Evolutionary conservation across 345 rosid species (phyloP), one percentile per base, ranked within the genome.

Genomic region (Jatropha curcas): DNA sequence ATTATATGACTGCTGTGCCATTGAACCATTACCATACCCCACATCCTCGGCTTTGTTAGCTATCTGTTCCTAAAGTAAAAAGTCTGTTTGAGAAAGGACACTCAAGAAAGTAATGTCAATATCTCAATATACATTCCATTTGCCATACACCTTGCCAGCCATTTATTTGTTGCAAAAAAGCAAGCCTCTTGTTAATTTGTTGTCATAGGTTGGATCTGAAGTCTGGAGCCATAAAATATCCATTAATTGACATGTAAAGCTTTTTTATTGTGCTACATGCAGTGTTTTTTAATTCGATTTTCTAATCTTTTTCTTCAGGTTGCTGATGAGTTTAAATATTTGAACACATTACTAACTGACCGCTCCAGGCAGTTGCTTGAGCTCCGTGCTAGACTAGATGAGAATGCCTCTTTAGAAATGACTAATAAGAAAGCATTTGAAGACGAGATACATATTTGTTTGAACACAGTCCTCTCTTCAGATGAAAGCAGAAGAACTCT

Each of bases 401-500:
- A 92, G 72, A 87, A 48, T 77, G 82, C 73, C 48, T 79, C 91
- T 60, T 27, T 80, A 52, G 97, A 94, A 81, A 58, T 68, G 78
- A 75, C 65, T 63, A 83, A 78, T 82, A 83, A 80, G 76, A 85
- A 85, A 74, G 81, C 82, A 76, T 90, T 90, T 82, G 97, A 94
- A 83, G 95, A 89, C 77, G 97, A 94, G 78, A 77, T 88, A 74
- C 88, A 87, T 65, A 81, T 75, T 81, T 71, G 80, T 77, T 83
- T 94, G 79, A 84, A 77, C 60, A n/a, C 71, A 59, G 80, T 92
- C 81, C 86, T 89, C 74, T 79, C 93, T 72, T 92, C 92, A 71
- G 95, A 94, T 78, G 98, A 90, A 69, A 79, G 74, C 79, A 89
- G 98, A 86, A 83, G 88, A 86, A 82, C 86, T 81, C 78, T 84